Base-by-base conservation (phyloP, 805 yeast species). In the Ascoidea asiatica region DNA sequence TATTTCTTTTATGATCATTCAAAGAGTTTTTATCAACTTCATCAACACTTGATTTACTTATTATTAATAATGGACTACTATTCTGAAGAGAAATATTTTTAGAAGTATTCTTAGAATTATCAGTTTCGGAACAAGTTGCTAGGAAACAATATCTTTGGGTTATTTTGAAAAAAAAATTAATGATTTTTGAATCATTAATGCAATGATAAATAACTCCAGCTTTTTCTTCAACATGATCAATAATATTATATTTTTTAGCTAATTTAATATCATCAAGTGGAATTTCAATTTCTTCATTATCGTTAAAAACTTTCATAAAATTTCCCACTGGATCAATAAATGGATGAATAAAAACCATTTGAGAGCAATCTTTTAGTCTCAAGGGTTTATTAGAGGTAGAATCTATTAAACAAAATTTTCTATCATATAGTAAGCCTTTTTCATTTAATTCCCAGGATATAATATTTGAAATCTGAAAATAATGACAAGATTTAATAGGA, bases 401-500 rank as follows among this genome's bases (percentile, higher is more conserved):
- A 35, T 56, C 57, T 4, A 67, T 48, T n/a, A 69, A 48, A 38
- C 69, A 59, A 43, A 67, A 69, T 46, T 54, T 53, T 17, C 74
- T 52, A 50, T 69, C 74, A 53, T 59, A 61, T 40, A 60, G 48
- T n/a, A 69, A 53, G 0, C 73, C 73, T 6, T 44, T 44, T 2
- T 39, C 40, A 3, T 46, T 45, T 1, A 67, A 53, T 11, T 50
- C 46, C 69, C 70, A 65, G 2, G 45, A 42, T 0, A 37, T 18
- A 7, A 46, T 49, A 3, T 35, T 21, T 0, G 62, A 58, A 7
- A 69, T 52, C 15, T 44, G 39, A 39, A 51, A 57, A 1, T 63
- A 69, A 3, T 54, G 59, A 47, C 73, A 69, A 5, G 72, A 67
- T 45, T 69, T 69, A 41, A 69, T 63, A 2, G 74, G 74, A 50